Conservation (phyloP, 106 monocot species). For the Dendrobium officinale region DNA sequence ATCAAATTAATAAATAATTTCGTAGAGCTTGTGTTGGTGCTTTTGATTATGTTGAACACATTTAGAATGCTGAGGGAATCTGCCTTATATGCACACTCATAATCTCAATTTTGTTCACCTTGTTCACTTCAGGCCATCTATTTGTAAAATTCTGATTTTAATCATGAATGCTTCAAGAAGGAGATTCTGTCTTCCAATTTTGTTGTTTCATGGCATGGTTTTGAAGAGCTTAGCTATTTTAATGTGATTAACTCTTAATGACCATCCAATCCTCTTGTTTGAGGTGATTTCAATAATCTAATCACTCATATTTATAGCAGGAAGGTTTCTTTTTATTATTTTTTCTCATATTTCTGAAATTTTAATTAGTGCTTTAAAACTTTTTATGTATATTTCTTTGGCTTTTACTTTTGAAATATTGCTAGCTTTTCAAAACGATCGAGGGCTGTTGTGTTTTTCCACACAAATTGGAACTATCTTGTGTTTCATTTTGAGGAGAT, state of each 20-base stretch:
- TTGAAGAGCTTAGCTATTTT: background rate
- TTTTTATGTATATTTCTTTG: background rate
- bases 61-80: background rate
- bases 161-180: background rate
- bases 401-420: background rate
- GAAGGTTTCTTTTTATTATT: background rate
- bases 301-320: background rate
- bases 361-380: background rate
- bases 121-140: background rate
- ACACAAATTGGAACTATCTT: background rate
- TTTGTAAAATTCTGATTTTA: background rate
- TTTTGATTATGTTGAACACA: background rate
- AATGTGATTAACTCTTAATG: background rate
- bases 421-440: background rate
- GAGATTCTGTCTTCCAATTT: background rate
- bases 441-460: background rate
- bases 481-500: slow-evolving; percentile 2
- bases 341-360: background rate
- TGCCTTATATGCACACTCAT: background rate
- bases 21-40: background rate
- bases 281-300: background rate
- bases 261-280: background rate
- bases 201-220: background rate
- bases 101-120: background rate
- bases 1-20: background rate